A percentile compares a stretch with the other conserved stretches of the same genome.
These are phyloP conservation scores for Cyathus striatus DNA, from an alignment of 768 basidiomycete genomes.

Conservation along the genomic window DNA sequence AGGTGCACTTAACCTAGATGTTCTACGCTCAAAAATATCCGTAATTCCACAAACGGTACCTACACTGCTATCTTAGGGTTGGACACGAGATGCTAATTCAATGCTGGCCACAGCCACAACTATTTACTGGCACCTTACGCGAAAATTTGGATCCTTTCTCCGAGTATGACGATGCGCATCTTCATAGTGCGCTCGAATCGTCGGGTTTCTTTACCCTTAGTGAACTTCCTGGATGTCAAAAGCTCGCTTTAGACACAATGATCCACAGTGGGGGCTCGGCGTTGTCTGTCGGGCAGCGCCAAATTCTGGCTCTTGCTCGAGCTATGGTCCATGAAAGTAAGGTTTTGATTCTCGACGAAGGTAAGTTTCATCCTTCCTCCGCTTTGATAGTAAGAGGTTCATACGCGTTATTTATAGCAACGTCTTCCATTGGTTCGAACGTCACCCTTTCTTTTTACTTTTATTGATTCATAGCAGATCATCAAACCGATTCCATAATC, in stretches of 20 bases:
- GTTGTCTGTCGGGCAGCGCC: slow-evolving; percentile 68
- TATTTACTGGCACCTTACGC: slow-evolving; percentile 4
- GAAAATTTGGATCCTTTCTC: slow-evolving; percentile 9
- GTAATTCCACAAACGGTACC: not conserved
- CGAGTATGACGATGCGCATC: slow-evolving; percentile 7
- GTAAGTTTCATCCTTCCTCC: slow-evolving; percentile 10
- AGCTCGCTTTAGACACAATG: slow-evolving; percentile 36
- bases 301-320: slow-evolving; percentile 58
- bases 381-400: slow-evolving; percentile 25
- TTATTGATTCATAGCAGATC: not conserved
- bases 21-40: not conserved
- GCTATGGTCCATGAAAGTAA: slow-evolving; percentile 46
- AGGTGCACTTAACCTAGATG: not conserved
- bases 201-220: slow-evolving; percentile 8
- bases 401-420: not conserved
- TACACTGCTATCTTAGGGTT: not conserved
- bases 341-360: slow-evolving; percentile 55
- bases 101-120: slow-evolving; percentile 3
- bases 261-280: slow-evolving; percentile 22
- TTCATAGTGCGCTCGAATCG: slow-evolving; percentile 6
- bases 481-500: slow-evolving; percentile 14
- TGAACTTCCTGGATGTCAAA: slow-evolving; percentile 10
- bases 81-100: not conserved
- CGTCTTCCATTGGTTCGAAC: not conserved
- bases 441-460: not conserved